A percentile compares a stretch with the other conserved stretches of the same genome.
Evolutionary conservation across 352 stramenopile species (phyloP).

Genomic region (Pythium monospermum): DNA sequence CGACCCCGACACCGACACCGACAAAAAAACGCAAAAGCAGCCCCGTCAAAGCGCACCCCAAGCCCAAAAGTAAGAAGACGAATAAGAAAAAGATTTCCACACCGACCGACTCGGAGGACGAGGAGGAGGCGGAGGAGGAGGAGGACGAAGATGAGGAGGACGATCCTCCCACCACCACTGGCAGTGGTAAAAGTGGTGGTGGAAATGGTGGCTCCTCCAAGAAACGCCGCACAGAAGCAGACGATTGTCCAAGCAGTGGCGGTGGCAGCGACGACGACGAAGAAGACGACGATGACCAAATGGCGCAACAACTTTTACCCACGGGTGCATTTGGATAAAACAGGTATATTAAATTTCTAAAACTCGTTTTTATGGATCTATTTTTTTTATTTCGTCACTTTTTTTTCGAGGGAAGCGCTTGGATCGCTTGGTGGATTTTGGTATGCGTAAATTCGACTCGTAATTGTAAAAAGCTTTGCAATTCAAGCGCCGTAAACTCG

Average conservation of each 20-base stretch:
- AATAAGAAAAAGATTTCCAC: slow-evolving; percentile 1
- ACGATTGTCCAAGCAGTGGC: slow-evolving; percentile 35
- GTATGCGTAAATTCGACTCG: slow-evolving; percentile 65
- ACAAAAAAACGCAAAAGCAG: slow-evolving; percentile 9
- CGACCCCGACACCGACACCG: background rate
- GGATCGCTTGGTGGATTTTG: slow-evolving; percentile 40
- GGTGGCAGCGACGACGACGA: slow-evolving; percentile 38
- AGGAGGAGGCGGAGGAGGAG: slow-evolving; percentile 13
- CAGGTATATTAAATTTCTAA: background rate
- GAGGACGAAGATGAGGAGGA: slow-evolving; percentile 30
- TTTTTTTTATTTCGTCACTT: too few species aligned
- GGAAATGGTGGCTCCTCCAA: too few species aligned
- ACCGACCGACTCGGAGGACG: slow-evolving; percentile 8
- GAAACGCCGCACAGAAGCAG: slow-evolving; percentile 10
- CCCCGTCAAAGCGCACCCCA: background rate
- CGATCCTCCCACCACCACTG: slow-evolving; percentile 18
- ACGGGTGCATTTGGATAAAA: slow-evolving; percentile 51
- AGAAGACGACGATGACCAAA: slow-evolving; percentile 59
- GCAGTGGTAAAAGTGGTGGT: background rate
- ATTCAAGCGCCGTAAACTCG: slow-evolving; percentile 41
- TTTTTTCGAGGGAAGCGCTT: too few species aligned
- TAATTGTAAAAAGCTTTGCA: slow-evolving; percentile 54
- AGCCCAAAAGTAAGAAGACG: too few species aligned
- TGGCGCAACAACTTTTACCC: slow-evolving; percentile 55
- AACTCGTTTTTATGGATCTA: background rate